Evolutionary conservation across 805 yeast genomes (phyloP), one percentile per base, ranked within the genome.

Genomic region (Diddensiella caesifluorescens): DNA sequence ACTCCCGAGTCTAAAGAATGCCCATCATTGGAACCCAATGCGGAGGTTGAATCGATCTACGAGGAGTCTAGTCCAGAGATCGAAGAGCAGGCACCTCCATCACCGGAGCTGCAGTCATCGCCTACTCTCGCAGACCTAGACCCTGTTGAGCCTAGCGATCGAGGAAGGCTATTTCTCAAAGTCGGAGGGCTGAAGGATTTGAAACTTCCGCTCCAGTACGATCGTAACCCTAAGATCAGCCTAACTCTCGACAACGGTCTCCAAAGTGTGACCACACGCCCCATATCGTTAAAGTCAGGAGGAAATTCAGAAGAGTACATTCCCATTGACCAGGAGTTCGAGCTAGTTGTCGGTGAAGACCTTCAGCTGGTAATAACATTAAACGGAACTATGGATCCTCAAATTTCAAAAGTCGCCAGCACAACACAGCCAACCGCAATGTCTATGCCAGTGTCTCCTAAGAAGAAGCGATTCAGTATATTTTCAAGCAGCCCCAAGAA

Each of bases 251-350:
- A 86, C 57, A 87, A 86, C 57, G 92, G 94, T 2, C 74, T 79
- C 22, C 92, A 87, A 55, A 74, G 84, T 41, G 72, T 84, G 41
- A 75, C 77, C 36, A 86, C 94, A 0, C 75, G 79, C 9, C 72
- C 72, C 60, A 48, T 62, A 30, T 46, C 52, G 0, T 40, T 50
- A 13, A 13, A 16, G 4, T 53, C 53, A 18, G 42, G 42, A 15
- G 55, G 39, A 30, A 27, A 62, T 4, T n/a, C n/a, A n/a, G 46
- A 61, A n/a, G 35, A 15, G 25, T 21, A 38, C 18, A 27, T 40
- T 26, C 47, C 63, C 7, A 62, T 85, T 36, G 74, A 74, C 39
- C 85, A 83, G 54, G 96, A 89, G 55, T 86, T 86, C 59, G 96
- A 87, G 60, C 65, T 82, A 47, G 69, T 80, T 2, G 82, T 82